phyloP scores from a whole-genome alignment of 495 filamentous ascomycete species.

The Hypomontagnella monticulosa region DNA sequence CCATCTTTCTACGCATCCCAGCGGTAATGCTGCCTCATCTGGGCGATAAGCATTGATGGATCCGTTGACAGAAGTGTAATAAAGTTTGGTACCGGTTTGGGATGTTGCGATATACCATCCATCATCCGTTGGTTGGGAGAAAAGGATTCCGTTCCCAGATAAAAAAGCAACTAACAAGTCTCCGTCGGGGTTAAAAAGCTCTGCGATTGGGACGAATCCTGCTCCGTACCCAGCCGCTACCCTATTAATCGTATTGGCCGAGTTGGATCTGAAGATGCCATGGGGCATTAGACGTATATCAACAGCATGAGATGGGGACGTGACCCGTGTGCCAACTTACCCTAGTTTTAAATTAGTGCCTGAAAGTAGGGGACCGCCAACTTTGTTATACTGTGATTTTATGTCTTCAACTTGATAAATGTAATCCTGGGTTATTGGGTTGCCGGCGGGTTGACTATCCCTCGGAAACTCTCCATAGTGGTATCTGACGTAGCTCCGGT shows the following conservation, averaged over 20 bases:
- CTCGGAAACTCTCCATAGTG: not conserved
- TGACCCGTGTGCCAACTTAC: too few relatives aligned
- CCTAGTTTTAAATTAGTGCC: too few relatives aligned
- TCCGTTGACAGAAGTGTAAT: not conserved
- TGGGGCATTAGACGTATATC: too few relatives aligned
- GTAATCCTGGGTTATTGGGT: not conserved
- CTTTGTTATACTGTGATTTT: not conserved
- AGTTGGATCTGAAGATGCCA: too few relatives aligned
- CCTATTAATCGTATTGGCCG: too few relatives aligned
- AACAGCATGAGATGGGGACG: too few relatives aligned
- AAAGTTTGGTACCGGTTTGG: not conserved
- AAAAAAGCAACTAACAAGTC: slow-evolving; percentile 1
- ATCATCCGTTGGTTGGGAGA: not conserved
- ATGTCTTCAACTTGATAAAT: not conserved
- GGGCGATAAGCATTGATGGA: not conserved
- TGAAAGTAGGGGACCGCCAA: too few relatives aligned
- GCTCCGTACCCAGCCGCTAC: too few relatives aligned
- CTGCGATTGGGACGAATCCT: not conserved
- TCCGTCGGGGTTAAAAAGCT: not conserved
- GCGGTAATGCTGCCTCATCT: not conserved
- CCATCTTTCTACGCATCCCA: not conserved
- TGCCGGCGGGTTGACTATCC: not conserved
- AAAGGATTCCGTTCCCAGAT: not conserved
- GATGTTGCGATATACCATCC: slow-evolving; percentile 13
- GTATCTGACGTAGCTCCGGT: not conserved